Conservation (phyloP, 106 monocot species). For the Dendrobium catenatum region DNA sequence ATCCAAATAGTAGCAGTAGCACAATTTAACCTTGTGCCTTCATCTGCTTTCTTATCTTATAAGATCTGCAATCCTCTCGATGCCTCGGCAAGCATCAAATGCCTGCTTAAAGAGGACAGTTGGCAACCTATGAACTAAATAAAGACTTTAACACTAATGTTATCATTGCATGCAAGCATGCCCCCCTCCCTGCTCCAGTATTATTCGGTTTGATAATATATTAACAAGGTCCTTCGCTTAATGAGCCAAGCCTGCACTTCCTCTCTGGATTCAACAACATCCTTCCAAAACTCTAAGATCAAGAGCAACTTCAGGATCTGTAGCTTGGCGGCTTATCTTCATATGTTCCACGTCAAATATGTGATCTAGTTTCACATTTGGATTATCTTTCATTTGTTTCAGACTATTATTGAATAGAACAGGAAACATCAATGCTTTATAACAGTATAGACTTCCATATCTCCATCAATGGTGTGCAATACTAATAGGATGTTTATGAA, state of each 20-base stretch:
- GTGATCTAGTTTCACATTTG: constrained; percentile 45
- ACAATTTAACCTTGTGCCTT: neutral
- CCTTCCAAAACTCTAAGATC: constrained; percentile 92
- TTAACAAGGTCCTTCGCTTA: constrained; percentile 38
- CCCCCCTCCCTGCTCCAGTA: too few relatives aligned
- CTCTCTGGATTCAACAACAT: constrained; percentile 71
- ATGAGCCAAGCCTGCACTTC: constrained; percentile 55
- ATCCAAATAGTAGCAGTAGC: neutral
- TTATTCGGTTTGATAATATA: neutral
- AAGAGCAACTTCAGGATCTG: constrained; percentile 73
- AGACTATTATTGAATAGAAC: constrained; percentile 76
- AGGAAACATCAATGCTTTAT: constrained; percentile 58
- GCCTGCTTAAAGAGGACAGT: neutral
- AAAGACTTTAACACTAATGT: neutral
- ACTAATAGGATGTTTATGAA: neutral
- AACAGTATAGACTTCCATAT: too few relatives aligned
- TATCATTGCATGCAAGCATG: neutral
- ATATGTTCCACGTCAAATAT: constrained; percentile 77
- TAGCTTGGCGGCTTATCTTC: constrained; percentile 76
- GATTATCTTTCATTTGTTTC: constrained; percentile 46
- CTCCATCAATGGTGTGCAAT: neutral
- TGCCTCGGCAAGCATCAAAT: neutral
- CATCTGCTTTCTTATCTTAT: neutral
- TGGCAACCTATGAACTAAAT: neutral
- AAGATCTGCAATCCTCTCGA: neutral